Evolutionary conservation across 805 yeast genomes (phyloP).

Genomic region (Wickerhamomyces bovis): DNA sequence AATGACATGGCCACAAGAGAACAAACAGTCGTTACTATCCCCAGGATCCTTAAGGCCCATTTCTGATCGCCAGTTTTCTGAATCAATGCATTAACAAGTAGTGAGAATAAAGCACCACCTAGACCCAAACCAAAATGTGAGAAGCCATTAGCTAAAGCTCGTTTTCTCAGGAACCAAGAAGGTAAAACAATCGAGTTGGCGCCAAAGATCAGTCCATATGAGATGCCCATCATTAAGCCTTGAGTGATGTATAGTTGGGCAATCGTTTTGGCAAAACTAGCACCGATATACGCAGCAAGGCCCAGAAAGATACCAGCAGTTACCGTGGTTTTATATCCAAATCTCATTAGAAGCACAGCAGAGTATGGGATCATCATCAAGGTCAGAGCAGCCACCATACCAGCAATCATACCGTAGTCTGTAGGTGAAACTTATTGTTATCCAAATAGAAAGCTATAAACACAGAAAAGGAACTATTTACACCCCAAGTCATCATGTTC

Average conservation of each 20-base stretch:
- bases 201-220: constrained; percentile 44
- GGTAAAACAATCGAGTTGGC: constrained; percentile 47
- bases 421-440: constrained; percentile 35
- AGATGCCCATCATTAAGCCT: constrained; percentile 45
- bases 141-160: constrained; percentile 46
- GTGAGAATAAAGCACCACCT: constrained; percentile 42
- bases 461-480: constrained; percentile 49
- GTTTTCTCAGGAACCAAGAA: constrained; percentile 45
- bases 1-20: constrained; percentile 35
- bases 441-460: constrained; percentile 43
- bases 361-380: constrained; percentile 46
- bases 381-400: constrained; percentile 45
- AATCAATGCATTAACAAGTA: constrained; percentile 37
- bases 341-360: constrained; percentile 33
- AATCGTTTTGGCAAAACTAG: constrained; percentile 43
- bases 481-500: constrained; percentile 26
- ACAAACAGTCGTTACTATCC: constrained; percentile 32
- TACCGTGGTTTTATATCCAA: constrained; percentile 37
- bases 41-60: constrained; percentile 43
- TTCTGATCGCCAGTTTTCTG: constrained; percentile 34
- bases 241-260: constrained; percentile 49
- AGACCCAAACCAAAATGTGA: constrained; percentile 47
- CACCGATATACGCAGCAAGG: constrained; percentile 42
- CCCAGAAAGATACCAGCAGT: constrained; percentile 37
- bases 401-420: constrained; percentile 53